Percentiles rank a stretch among this genome's conserved stretches.
phyloP scores from a whole-genome alignment of 2,329 filamentous ascomycete species.

The Aspergillus nomiae region DNA sequence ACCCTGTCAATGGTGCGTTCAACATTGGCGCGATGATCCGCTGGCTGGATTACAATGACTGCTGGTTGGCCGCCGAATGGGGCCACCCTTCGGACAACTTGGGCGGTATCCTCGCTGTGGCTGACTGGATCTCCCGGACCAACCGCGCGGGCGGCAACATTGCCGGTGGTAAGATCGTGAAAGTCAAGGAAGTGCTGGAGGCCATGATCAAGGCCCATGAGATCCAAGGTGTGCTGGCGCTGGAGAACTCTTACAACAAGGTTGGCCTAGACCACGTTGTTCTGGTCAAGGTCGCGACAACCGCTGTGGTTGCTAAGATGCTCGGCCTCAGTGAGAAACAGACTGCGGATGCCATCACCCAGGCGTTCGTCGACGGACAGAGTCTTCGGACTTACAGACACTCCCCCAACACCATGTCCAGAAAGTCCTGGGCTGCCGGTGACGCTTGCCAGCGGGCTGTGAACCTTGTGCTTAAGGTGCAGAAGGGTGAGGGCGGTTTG shows the following conservation, averaged over 20 bases:
- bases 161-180: constrained; percentile 75
- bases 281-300: constrained; percentile 93
- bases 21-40: constrained; percentile 99
- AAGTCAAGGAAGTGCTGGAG: constrained; percentile 87
- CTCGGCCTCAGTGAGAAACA: constrained; percentile 85
- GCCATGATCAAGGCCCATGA: constrained; percentile 99
- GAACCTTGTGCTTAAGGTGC: constrained; percentile 85
- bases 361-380: constrained; percentile 97
- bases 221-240: constrained; percentile 93
- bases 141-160: constrained; percentile 81
- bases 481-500: constrained; percentile 86
- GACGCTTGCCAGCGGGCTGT: constrained; percentile 96
- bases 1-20: constrained; percentile 94
- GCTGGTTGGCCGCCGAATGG: constrained; percentile 99
- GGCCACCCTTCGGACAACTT: constrained; percentile 98
- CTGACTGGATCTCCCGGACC: constrained; percentile 96
- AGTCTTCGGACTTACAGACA: constrained; percentile 95
- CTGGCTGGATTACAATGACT: constrained; percentile 99
- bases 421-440: constrained; percentile 98
- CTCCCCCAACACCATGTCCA: constrained; percentile 98
- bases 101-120: constrained; percentile 92
- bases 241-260: constrained; percentile 99
- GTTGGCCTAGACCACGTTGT: constrained; percentile 98
- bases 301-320: constrained; percentile 94
- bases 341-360: constrained; percentile 92